A percentile compares a stretch with the other conserved stretches of the same genome.
These are phyloP conservation scores for Elymus sibiricus DNA, from an alignment of 176 grass and related monocot species.

Conservation along the genomic window DNA sequence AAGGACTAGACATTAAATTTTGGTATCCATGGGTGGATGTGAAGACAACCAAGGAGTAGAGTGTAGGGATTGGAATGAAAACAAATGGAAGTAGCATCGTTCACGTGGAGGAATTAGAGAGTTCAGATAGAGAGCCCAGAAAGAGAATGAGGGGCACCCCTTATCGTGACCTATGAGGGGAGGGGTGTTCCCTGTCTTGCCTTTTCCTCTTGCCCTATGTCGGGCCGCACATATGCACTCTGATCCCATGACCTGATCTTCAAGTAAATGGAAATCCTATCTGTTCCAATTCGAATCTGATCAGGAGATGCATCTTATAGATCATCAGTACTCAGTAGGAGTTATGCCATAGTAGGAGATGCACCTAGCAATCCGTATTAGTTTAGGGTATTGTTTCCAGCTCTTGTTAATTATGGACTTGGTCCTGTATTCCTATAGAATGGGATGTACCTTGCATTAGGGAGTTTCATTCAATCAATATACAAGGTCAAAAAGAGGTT, in stretches of 20 bases:
- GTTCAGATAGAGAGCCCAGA: neutral
- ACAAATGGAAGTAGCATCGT: neutral
- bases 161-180: neutral
- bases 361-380: neutral
- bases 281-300: neutral
- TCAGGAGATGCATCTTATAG: neutral
- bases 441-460: neutral
- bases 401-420: neutral
- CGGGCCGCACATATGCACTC: neutral
- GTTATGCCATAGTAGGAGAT: neutral
- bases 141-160: neutral
- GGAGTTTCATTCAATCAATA: neutral
- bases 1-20: neutral
- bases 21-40: neutral
- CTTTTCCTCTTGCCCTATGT: neutral
- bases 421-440: neutral
- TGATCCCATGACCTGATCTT: neutral
- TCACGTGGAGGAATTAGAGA: neutral
- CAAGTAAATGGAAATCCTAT: neutral
- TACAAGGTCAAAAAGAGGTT: neutral
- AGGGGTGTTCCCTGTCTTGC: neutral
- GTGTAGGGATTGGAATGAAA: neutral
- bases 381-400: neutral
- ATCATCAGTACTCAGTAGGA: neutral
- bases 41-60: neutral